A percentile compares a stretch with the other conserved stretches of the same genome.
Evolutionary conservation across 2,329 filamentous ascomycete species (phyloP).

Genomic region (Colletotrichum sp.): DNA sequence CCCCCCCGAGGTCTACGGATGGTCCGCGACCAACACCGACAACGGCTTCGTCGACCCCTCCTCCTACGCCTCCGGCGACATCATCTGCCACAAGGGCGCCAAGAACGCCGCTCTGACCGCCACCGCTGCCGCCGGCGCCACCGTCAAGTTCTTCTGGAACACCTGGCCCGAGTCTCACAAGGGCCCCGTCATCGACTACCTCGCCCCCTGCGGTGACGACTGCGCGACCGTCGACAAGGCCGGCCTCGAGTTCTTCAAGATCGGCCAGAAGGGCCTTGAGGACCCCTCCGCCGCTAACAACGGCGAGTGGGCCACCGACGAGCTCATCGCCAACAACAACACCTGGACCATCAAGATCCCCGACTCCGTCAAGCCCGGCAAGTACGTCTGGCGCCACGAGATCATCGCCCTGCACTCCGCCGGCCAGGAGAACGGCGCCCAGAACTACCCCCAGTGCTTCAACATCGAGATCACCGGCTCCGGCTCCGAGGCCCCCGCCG

Average conservation of each 20-base stretch:
- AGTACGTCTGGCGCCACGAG: conserved; percentile 61
- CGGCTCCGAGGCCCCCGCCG: conserved; percentile 30
- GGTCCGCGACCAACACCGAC: conserved; percentile 30
- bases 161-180: conserved; percentile 69
- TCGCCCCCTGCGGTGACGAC: conserved; percentile 61
- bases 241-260: conserved; percentile 63
- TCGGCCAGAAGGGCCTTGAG: conserved; percentile 54
- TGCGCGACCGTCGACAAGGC: conserved; percentile 57
- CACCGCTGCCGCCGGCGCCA: conserved; percentile 61
- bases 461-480: conserved; percentile 51
- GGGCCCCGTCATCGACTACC: conserved; percentile 65
- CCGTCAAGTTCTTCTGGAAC: conserved; percentile 65
- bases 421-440: conserved; percentile 42
- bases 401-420: conserved; percentile 60
- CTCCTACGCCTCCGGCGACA: conserved; percentile 41
- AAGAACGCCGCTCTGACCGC: conserved; percentile 43
- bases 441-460: conserved; percentile 59
- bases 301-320: conserved; percentile 60
- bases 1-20: conserved; percentile 31
- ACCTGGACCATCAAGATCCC: conserved; percentile 54
- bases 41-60: conserved; percentile 52
- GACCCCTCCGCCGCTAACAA: conserved; percentile 34
- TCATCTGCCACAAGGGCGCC: conserved; percentile 52
- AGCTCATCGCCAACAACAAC: conserved; percentile 50
- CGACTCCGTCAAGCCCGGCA: conserved; percentile 48